A percentile compares a stretch with the other conserved stretches of the same genome.
These are phyloP conservation scores for Boletus huronensis DNA, from an alignment of 768 basidiomycete genomes.

Conservation along the genomic window DNA sequence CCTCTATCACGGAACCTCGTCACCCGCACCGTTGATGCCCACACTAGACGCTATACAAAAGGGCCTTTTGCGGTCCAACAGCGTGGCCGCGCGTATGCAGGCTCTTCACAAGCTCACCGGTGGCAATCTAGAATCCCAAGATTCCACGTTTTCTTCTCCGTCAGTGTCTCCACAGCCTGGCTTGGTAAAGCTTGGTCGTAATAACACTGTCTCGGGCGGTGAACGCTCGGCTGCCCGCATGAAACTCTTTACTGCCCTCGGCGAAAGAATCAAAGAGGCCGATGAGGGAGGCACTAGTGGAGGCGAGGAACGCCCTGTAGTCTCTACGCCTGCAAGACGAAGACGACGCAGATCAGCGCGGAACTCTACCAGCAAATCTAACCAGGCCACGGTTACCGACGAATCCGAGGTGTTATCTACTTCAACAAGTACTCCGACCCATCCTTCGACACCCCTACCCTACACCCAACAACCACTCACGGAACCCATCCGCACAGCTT, in stretches of 20 bases:
- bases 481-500: constrained; percentile 27
- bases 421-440: constrained; percentile 58
- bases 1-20: constrained; percentile 63
- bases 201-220: constrained; percentile 80
- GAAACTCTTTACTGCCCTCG: constrained; percentile 60
- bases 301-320: constrained; percentile 49
- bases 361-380: constrained; percentile 37
- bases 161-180: constrained; percentile 47
- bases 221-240: constrained; percentile 72
- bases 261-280: constrained; percentile 54
- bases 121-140: constrained; percentile 57
- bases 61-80: constrained; percentile 86
- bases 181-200: constrained; percentile 50
- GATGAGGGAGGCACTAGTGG: constrained; percentile 62
- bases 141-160: constrained; percentile 50
- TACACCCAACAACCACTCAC: constrained; percentile 30
- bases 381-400: constrained; percentile 40
- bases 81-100: constrained; percentile 74
- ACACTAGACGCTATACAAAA: constrained; percentile 75
- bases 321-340: constrained; percentile 47
- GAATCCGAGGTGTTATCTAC: constrained; percentile 42
- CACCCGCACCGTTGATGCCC: constrained; percentile 61
- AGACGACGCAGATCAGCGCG: constrained; percentile 53
- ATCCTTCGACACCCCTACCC: constrained; percentile 51
- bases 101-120: constrained; percentile 86